Evolutionary conservation across 441 rosid species (phyloP), one percentile per base, ranked within the genome.

Genomic region (Pelargonium cotyledonis): DNA sequence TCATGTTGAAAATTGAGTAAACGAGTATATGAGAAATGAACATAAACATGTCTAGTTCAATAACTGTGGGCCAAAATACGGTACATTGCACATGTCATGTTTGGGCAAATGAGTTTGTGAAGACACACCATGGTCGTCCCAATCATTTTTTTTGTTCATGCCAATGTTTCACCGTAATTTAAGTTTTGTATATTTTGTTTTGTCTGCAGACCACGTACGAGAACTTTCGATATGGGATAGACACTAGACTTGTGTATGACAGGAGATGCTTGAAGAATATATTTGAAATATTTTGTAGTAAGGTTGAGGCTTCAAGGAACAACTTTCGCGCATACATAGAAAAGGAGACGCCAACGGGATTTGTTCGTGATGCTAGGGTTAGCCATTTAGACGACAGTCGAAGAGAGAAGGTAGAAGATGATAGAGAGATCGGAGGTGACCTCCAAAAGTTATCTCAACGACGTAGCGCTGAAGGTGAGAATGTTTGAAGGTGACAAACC

Each of bases 151-250:
- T 35, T 35, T 35, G 40, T 35, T 35, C 40, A 5, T 35, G 40
- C 5, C 40, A 5, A 35, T 35, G 40, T 35, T 35, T 35, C 40
- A 35, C 40, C 7, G 5, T 35, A 35, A 35, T 35, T 4, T 35
- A 35, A 40, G 51, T 26, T 61, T 29, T 53, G 16, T 55, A 18
- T 49, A 23, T 43, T 58, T 68, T 10, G 10, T 23, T 68, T 49
- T 44, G 49, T 80, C 21, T 75, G 72, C 79, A 90, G 96, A 90
- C 94, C 9, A 86, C 93, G 15, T 80, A 85, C 64, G 96, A 90
- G 83, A 86, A 78, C 53, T 85, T 80, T 55, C 86, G 90, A 0
- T 71, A 74, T 65, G 76, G 83, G 72, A 76, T 80, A 69, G 73
- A 73, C 16, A 67, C 80, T 57, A 67, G 64, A 23, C 80, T 80